Conservation (phyloP, 31 red algal genomes). For the Porphyra umbilicalis region DNA sequence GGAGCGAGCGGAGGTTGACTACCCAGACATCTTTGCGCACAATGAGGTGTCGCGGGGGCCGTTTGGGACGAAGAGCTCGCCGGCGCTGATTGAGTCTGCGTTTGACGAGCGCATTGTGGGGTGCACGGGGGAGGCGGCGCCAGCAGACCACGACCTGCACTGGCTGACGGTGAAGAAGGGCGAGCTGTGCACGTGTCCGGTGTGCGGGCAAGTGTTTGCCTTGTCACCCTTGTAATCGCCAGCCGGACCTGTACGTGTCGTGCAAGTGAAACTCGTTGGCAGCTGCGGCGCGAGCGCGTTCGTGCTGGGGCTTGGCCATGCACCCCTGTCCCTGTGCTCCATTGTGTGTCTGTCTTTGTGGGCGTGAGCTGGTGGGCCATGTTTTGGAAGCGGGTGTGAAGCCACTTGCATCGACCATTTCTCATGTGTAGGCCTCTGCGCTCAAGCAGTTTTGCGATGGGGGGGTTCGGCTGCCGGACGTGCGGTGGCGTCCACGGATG, state of each 20-base stretch:
- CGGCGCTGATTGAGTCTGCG: slow-evolving; percentile 73
- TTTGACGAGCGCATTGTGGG: slow-evolving; percentile 86
- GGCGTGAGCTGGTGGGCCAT: not conserved
- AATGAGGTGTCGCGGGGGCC: slow-evolving; percentile 85
- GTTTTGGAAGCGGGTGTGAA: not conserved
- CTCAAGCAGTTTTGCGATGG: not conserved
- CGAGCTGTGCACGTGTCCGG: slow-evolving; percentile 30
- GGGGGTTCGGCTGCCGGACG: not conserved
- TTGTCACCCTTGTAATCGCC: slow-evolving; percentile 45
- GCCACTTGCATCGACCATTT: not conserved
- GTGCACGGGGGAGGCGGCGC: slow-evolving; percentile 79
- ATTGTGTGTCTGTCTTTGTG: not conserved
- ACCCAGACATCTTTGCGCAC: slow-evolving; percentile 85
- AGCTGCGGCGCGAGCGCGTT: not conserved
- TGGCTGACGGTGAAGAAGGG: slow-evolving; percentile 81
- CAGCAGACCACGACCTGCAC: slow-evolving; percentile 85
- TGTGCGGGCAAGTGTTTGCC: slow-evolving; percentile 89
- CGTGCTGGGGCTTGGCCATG: too few relatives aligned
- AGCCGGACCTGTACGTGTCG: not conserved
- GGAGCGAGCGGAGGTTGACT: slow-evolving; percentile 58
- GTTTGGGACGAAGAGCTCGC: slow-evolving; percentile 73
- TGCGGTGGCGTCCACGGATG: not conserved
- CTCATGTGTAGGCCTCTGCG: not conserved
- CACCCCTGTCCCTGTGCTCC: too few relatives aligned
- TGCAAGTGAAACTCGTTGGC: not conserved